Evolutionary conservation across 2,329 filamentous ascomycete species (phyloP).

Genomic region (Aureobasidium sp.): DNA sequence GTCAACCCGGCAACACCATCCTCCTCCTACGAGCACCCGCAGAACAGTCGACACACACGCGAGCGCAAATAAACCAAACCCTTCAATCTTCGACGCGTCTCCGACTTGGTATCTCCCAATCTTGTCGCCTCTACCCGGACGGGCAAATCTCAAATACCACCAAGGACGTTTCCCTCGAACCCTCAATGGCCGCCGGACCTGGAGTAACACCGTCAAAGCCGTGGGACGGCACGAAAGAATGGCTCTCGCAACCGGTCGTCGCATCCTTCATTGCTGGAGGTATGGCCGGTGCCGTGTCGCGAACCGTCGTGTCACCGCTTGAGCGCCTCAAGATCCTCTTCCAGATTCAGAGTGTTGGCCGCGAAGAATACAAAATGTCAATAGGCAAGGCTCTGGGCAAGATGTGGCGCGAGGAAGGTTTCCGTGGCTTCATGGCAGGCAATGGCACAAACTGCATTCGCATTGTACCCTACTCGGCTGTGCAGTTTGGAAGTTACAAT

Average conservation of each 20-base stretch:
- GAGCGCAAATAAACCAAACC: neutral
- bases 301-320: conserved; percentile 91
- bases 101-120: neutral
- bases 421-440: conserved; percentile 93
- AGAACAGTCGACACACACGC: neutral
- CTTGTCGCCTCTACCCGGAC: neutral
- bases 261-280: conserved; percentile 93
- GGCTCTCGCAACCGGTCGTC: conserved; percentile 69
- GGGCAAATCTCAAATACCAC: neutral
- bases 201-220: conserved; percentile 11
- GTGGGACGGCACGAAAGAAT: conserved; percentile 18
- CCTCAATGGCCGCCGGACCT: neutral
- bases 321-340: conserved; percentile 97
- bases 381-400: conserved; percentile 81
- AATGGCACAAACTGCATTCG: conserved; percentile 98
- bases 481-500: conserved; percentile 97
- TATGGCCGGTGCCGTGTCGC: conserved; percentile 90
- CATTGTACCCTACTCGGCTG: conserved; percentile 95
- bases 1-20: neutral
- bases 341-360: conserved; percentile 83
- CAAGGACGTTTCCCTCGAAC: neutral
- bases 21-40: neutral
- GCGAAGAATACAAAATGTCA: conserved; percentile 87
- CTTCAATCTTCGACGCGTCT: neutral
- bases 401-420: conserved; percentile 96